phyloP scores from a whole-genome alignment of 805 yeast genomes.

The Scheffersomyces coipomensis region DNA sequence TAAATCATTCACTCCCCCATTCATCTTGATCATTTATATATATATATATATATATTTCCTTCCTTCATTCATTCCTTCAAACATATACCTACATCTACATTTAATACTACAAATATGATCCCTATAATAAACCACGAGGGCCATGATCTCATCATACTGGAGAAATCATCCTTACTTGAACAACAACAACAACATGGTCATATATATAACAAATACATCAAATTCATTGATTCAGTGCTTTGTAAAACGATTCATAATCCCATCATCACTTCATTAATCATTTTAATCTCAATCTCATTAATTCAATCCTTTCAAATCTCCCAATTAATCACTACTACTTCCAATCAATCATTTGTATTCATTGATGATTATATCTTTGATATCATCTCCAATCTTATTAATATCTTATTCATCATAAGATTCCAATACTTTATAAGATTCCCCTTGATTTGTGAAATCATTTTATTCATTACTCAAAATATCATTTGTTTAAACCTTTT shows the following conservation, averaged over 20 bases:
- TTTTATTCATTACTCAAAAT: slow-evolving; percentile 20
- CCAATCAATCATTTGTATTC: slow-evolving; percentile 5
- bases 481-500: slow-evolving; percentile 12
- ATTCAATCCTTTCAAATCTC: slow-evolving; percentile 15
- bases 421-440: slow-evolving; percentile 14
- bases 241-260: slow-evolving; percentile 21
- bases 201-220: slow-evolving; percentile 7
- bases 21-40: no score
- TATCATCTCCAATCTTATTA: slow-evolving; percentile 22
- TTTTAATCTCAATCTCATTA: slow-evolving; percentile 4
- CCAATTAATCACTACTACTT: slow-evolving; percentile 8
- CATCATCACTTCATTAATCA: slow-evolving; percentile 10
- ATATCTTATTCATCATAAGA: slow-evolving; percentile 26
- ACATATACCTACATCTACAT: not conserved
- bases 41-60: no score
- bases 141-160: no score
- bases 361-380: slow-evolving; percentile 15
- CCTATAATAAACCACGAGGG: no score
- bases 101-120: not conserved
- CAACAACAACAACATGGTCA: not conserved
- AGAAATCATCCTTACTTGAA: not conserved
- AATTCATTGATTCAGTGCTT: slow-evolving; percentile 15
- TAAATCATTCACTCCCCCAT: no score
- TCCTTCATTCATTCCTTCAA: no score
- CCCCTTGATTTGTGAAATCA: slow-evolving; percentile 14